A percentile compares a stretch with the other conserved stretches of the same genome.
phyloP scores from a whole-genome alignment of 441 rosid species.

The Theobroma grandiflorum region DNA sequence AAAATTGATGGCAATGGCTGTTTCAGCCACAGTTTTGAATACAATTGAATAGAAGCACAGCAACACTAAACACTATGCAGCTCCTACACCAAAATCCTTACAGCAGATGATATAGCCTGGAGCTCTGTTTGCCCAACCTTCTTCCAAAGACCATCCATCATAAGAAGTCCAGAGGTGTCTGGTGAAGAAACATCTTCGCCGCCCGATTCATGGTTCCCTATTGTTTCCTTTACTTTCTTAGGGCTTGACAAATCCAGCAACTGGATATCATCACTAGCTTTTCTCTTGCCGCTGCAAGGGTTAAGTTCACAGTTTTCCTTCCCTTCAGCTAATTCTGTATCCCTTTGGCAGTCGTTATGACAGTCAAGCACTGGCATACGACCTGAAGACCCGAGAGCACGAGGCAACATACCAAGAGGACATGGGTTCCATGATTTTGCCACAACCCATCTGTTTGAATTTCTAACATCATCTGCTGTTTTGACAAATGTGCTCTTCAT shows the following conservation, averaged over 20 bases:
- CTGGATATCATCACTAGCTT: constrained; percentile 35
- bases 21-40: not conserved
- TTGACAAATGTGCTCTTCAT: constrained; percentile 39
- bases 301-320: constrained; percentile 35
- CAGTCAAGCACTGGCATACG: constrained; percentile 66
- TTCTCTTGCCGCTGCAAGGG: constrained; percentile 41
- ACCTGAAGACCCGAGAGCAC: constrained; percentile 66
- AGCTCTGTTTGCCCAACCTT: constrained; percentile 56
- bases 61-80: not conserved
- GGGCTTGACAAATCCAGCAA: constrained; percentile 30
- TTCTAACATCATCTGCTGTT: constrained; percentile 33
- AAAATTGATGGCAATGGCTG: too few relatives aligned
- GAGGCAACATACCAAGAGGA: constrained; percentile 89
- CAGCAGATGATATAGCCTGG: constrained; percentile 43
- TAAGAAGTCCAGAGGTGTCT: constrained; percentile 49
- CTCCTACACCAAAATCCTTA: constrained; percentile 51
- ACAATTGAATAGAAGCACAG: not conserved
- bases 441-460: constrained; percentile 59
- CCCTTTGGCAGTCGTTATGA: constrained; percentile 17
- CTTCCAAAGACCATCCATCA: constrained; percentile 70
- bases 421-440: constrained; percentile 84
- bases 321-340: constrained; percentile 34
- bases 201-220: constrained; percentile 33
- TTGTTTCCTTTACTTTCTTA: constrained; percentile 45
- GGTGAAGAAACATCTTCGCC: constrained; percentile 14